Base-by-base conservation (phyloP, 2,329 filamentous ascomycete species). In the Diaporthe helianthi region DNA sequence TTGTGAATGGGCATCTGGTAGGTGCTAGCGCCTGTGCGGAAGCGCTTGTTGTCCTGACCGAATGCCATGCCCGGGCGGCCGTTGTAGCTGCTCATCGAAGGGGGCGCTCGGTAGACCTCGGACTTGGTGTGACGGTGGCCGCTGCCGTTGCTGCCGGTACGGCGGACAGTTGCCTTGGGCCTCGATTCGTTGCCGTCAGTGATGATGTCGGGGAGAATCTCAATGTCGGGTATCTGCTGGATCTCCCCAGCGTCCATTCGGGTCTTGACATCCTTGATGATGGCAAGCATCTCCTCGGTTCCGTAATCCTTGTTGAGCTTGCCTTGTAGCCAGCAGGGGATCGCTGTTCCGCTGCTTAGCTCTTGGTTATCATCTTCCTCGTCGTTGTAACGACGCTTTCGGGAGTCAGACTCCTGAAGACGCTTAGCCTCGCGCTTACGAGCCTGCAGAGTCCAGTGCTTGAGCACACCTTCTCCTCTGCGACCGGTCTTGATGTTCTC, bases 381-480 rank as follows among this genome's bases (percentile, higher is more conserved):
- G 12, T 58, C 69, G 29, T 44, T 54, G 26, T 52, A 67, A 15
- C 47, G 70, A 13, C 70, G 70, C 70, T 71, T 71, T 36, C 70
- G 63, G n/a, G 70, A 19, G 69, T 72, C 41, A 76, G 77, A 73
- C 79, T 82, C 69, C 74, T 78, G 53, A 9, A 89, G 79, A 5
- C 89, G 85, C 73, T 86, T 83, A 74, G 88, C 83, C 76, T 92
- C 90, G 17, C 90, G 86, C 79, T 90, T 90, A 53, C 90, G 85
- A 58, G 90, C 83, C 7, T 84, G 85, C 8, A 93, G 78, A 1
- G 86, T 84, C 87, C 91, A 93, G 73, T 83, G 82, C 29, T 81
- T 78, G 4, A 91, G 83, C 2, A 86, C 80, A 0, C 84, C 84
- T 0, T 69, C 64, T 2, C 70, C 70, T 22, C 67, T 63, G 6